These are phyloP conservation scores for Eimeria maxima DNA, from an alignment of 169 alveolate genomes.

Conservation along the genomic window DNA sequence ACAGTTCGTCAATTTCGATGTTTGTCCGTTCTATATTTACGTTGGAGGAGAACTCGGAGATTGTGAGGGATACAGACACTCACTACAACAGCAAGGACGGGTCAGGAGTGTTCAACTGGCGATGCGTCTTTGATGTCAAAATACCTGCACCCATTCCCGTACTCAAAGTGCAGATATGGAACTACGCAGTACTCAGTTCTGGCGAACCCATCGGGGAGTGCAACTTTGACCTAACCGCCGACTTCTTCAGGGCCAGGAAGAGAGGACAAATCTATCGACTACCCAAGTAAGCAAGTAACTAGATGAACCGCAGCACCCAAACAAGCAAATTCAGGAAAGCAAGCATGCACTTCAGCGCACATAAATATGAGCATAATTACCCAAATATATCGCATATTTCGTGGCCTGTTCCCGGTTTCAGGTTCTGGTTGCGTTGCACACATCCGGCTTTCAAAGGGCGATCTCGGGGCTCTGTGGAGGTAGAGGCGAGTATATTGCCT, in stretches of 20 bases:
- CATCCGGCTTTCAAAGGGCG: slow-evolving; percentile 91
- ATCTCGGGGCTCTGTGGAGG: slow-evolving; percentile 92
- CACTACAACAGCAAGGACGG: slow-evolving; percentile 95
- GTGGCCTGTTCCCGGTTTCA: not conserved
- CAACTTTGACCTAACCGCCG: slow-evolving; percentile 90
- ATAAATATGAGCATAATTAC: not conserved
- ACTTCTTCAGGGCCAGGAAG: slow-evolving; percentile 90
- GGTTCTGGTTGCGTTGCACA: slow-evolving; percentile 89
- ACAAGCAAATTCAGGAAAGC: too few species aligned
- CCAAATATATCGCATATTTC: not conserved
- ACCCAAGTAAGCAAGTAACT: slow-evolving; percentile 84
- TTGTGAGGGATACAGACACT: slow-evolving; percentile 89
- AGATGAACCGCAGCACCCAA: too few species aligned
- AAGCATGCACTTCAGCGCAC: not conserved
- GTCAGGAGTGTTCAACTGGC: slow-evolving; percentile 94
- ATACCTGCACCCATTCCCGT: slow-evolving; percentile 93
- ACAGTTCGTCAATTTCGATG: slow-evolving; percentile 90
- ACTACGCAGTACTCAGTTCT: slow-evolving; percentile 87
- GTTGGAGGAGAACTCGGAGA: slow-evolving; percentile 90
- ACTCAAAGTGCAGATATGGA: slow-evolving; percentile 92
- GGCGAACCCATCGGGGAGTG: slow-evolving; percentile 93
- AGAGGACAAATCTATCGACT: slow-evolving; percentile 88
- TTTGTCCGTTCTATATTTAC: slow-evolving; percentile 92
- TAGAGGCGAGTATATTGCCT: slow-evolving; percentile 91
- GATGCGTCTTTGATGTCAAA: slow-evolving; percentile 91